Evolutionary conservation across 73 alveolate genomes (phyloP), one percentile per base, ranked within the genome.

Genomic region (Uronychia setigera): DNA sequence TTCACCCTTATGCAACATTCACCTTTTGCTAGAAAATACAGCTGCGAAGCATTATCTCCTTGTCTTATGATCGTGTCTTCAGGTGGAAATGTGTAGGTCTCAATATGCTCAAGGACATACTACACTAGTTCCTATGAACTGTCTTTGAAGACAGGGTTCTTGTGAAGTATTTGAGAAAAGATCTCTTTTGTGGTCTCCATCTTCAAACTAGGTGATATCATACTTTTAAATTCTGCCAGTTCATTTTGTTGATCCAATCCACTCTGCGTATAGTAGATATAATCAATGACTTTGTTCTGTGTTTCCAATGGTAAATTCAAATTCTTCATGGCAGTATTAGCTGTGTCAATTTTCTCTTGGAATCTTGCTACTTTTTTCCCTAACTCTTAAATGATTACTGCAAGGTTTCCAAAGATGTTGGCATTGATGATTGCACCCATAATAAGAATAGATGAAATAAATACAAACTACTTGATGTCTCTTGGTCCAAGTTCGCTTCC

Each of bases 401-500:
- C 94, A 80, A 88, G 81, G 59, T 80, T 83, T 33, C 94, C 94
- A 32, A 88, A 88, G 32, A 91, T 80, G 59, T 58, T 74, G 32
- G 96, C 96, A 33, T 80, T 91, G 26, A 79, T 80, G 26, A 91
- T 77, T 32, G 94, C 92, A 1, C 94, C 93, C 14, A 59, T 33
- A 29, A 89, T 58, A n/a, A 91, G 57, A 0, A 92, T 29, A 27
- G 86, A 32, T 25, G 91, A 59, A 26, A 80, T 75, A 60, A 81
- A 83, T 29, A 88, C 59, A 28, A 80, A 28, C 75, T 93, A 84
- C 29, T 60, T 33, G 58, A 31, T 77, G 29, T 79, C 81, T 31
- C 82, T 76, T 26, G 96, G 96, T 14, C 79, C 76, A 26, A 91
- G 80, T n/a, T 91, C 96, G 79, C 83, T 87, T 1, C 96, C 96